Base-by-base conservation (phyloP, 148 eudicot species). In the Arctostaphylos glauca region DNA sequence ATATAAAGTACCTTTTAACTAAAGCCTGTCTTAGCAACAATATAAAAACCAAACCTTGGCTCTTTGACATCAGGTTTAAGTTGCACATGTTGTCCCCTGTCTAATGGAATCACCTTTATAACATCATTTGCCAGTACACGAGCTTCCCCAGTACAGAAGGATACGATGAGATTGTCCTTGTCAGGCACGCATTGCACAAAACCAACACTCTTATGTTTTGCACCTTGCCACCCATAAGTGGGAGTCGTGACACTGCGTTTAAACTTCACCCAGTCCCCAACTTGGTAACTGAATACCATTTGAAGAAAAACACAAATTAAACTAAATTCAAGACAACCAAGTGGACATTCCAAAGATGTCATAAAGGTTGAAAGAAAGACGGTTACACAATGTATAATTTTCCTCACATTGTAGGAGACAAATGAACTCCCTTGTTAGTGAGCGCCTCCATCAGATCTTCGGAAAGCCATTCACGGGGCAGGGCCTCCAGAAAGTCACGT, bases 381-480 rank as follows among this genome's bases (percentile, higher is more conserved):
- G n/a, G 76, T 19, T 49, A 81, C 79, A 79, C 60, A 47, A 78
- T 56, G 55, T 19, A 23, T 53, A 38, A 58, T 73, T 81, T 54
- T 73, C 77, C 98, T 93, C 90, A 96, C 98, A 90, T 86, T 81
- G 98, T 96, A 83, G 98, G 94, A 88, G 93, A 94, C 86, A 96
- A 87, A 83, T 92, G 93, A 83, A 94, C 92, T 81, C 98, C 97
- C 88, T 89, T 94, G 85, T 86, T 87, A 54, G 75, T 43, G 77
- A 96, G 93, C 55, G 99, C 96, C 83, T 96, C 98, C 93, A 93
- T 92, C 87, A 96, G 84, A 86, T 96, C 97, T 88, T 96, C 99
- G 55, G 99, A 94, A 86, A 96, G 92, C 98, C 98, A 96, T 88
- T 96, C 98, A 64, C 99, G 93, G n/a, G 98, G 99, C 86, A 96